phyloP scores from a whole-genome alignment of 1,139 yeast genomes.

The Insectozyma bohioensis region DNA sequence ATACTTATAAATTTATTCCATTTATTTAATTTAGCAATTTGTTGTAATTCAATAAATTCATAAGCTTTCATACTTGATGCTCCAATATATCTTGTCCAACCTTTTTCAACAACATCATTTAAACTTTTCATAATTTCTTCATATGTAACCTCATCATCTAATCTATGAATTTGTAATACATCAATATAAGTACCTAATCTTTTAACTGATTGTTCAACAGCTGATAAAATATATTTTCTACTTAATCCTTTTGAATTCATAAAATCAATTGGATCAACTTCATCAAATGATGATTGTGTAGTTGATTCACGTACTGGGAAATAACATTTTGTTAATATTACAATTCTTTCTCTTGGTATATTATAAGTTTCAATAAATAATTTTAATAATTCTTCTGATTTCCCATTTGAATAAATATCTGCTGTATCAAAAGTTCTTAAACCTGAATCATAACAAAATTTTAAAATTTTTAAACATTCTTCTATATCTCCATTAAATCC shows the following conservation, averaged over 20 bases:
- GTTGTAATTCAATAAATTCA: conserved; percentile 51
- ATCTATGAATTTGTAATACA: conserved; percentile 51
- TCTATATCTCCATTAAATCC: no score
- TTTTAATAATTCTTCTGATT: conserved; percentile 22
- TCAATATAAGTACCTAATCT: conserved; percentile 56
- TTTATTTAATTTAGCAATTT: conserved; percentile 47
- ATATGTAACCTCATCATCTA: conserved; percentile 41
- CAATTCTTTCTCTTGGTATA: conserved; percentile 24
- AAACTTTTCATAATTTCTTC: conserved; percentile 56
- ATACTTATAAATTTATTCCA: conserved; percentile 58
- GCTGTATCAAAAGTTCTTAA: conserved; percentile 42
- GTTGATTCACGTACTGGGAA: conserved; percentile 24
- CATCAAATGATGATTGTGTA: conserved; percentile 22
- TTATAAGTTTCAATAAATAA: conserved; percentile 23
- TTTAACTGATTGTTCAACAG: conserved; percentile 45
- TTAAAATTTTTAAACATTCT: conserved; percentile 31
- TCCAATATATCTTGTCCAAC: conserved; percentile 53
- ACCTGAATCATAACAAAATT: conserved; percentile 49
- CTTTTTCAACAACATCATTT: conserved; percentile 49
- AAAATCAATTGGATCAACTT: conserved; percentile 14
- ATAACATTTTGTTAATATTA: conserved; percentile 41
- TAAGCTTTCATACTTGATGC: conserved; percentile 54
- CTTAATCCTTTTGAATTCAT: conserved; percentile 28
- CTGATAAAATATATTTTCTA: conserved; percentile 54
- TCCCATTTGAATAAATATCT: conserved; percentile 30